phyloP scores from a whole-genome alignment of 2,329 filamentous ascomycete genomes.

The Lachnellula subtilissima region DNA sequence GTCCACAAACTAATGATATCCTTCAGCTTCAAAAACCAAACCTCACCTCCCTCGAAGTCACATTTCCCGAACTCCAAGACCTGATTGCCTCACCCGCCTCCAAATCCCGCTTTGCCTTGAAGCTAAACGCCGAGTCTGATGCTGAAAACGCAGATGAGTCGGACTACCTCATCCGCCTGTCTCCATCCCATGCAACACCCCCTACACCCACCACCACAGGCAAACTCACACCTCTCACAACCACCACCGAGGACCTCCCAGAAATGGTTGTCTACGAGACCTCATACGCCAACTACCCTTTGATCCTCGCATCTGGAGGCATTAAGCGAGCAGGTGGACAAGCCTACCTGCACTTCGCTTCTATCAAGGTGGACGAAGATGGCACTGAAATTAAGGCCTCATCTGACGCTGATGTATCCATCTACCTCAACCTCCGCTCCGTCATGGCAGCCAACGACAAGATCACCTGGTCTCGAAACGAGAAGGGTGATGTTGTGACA shows the following conservation, averaged over 20 bases:
- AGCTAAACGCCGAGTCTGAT: conserved; percentile 28
- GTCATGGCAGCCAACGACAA: conserved; percentile 32
- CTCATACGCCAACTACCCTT: conserved; percentile 41
- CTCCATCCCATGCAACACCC: conserved; percentile 15
- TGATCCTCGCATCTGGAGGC: conserved; percentile 37
- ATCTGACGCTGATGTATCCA: conserved; percentile 37
- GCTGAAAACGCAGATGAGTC: conserved; percentile 28
- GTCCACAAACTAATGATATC: background rate
- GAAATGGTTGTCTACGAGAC: conserved; percentile 42
- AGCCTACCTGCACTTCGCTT: conserved; percentile 26
- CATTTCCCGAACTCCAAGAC: conserved; percentile 34
- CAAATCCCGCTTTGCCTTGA: conserved; percentile 37
- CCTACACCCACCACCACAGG: conserved; percentile 15
- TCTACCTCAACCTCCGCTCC: conserved; percentile 37
- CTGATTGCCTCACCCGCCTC: conserved; percentile 32
- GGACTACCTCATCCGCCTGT: conserved; percentile 35
- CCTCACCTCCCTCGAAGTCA: conserved; percentile 33
- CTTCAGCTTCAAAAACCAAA: conserved; percentile 34
- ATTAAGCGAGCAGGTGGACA: conserved; percentile 40
- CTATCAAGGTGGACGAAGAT: conserved; percentile 30
- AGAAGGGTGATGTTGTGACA: conserved; percentile 35
- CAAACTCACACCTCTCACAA: conserved; percentile 31
- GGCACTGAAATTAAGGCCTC: conserved; percentile 28
- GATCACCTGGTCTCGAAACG: conserved; percentile 37
- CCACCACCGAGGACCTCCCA: conserved; percentile 35